phyloP scores from a whole-genome alignment of 768 basidiomycete genomes.

The Lactarius sanguifluus region DNA sequence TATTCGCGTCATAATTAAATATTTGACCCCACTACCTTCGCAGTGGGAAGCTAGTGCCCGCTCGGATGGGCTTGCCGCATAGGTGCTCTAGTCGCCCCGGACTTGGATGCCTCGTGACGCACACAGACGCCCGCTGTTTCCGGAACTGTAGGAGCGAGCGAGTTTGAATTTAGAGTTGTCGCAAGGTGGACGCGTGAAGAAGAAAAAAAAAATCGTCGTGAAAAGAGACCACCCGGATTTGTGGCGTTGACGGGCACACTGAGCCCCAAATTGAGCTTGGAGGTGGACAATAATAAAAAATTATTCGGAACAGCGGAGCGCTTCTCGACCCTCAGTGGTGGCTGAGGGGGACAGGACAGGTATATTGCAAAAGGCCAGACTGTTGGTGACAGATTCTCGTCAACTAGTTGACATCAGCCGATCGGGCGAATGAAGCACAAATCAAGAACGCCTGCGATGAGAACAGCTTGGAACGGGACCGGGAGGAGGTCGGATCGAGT shows the following conservation, averaged over 20 bases:
- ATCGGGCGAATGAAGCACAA: slow-evolving; percentile 1
- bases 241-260: neutral
- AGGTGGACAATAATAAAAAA: neutral
- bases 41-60: no score
- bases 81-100: neutral
- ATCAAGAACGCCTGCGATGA: neutral
- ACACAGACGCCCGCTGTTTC: neutral
- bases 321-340: neutral
- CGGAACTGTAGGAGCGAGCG: neutral
- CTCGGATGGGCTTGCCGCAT: neutral
- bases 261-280: neutral
- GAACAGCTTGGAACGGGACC: neutral
- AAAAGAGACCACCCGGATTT: neutral
- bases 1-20: slow-evolving; percentile 1
- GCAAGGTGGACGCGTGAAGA: neutral
- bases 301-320: neutral
- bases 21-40: neutral
- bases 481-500: neutral
- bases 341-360: slow-evolving; percentile 3
- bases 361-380: neutral
- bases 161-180: neutral
- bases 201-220: neutral
- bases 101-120: neutral
- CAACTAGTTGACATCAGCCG: neutral
- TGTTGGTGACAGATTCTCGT: neutral